Percentiles rank a stretch among this genome's conserved stretches.
Conservation (phyloP, 768 basidiomycete species). For the Amanita pseudoporphyria region DNA sequence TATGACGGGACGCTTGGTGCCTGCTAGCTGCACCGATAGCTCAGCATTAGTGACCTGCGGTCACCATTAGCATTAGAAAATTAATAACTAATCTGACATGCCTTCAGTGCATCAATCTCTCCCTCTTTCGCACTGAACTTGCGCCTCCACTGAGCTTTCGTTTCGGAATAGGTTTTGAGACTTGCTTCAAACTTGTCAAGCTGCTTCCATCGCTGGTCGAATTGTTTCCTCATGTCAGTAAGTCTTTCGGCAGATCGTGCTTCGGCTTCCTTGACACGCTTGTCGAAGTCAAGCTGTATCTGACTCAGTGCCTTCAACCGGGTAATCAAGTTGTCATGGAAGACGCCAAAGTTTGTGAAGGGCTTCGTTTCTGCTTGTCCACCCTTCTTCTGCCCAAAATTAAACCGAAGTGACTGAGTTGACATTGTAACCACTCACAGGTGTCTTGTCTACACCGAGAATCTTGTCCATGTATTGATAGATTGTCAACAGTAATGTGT, state of each 20-base stretch:
- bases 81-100: slow-evolving; percentile 20
- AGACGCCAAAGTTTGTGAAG: slow-evolving; percentile 87
- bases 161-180: slow-evolving; percentile 72
- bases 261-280: slow-evolving; percentile 73
- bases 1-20: slow-evolving; percentile 48
- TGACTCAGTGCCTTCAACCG: slow-evolving; percentile 79
- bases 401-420: neutral
- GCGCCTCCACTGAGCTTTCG: slow-evolving; percentile 75
- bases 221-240: slow-evolving; percentile 71
- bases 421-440: slow-evolving; percentile 35
- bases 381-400: slow-evolving; percentile 51
- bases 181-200: slow-evolving; percentile 88
- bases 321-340: slow-evolving; percentile 89
- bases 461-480: slow-evolving; percentile 96
- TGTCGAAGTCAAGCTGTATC: slow-evolving; percentile 83
- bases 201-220: slow-evolving; percentile 84
- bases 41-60: slow-evolving; percentile 64
- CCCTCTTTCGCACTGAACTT: slow-evolving; percentile 78
- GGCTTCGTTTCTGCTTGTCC: slow-evolving; percentile 80
- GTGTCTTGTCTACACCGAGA: slow-evolving; percentile 79
- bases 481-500: slow-evolving; percentile 82
- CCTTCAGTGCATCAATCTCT: slow-evolving; percentile 85
- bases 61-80: neutral
- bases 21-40: slow-evolving; percentile 57
- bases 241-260: slow-evolving; percentile 62